A percentile compares a stretch with the other conserved stretches of the same genome.
These are phyloP conservation scores for Solanum chacoense DNA, from an alignment of 305 asterid genomes.

Conservation along the genomic window DNA sequence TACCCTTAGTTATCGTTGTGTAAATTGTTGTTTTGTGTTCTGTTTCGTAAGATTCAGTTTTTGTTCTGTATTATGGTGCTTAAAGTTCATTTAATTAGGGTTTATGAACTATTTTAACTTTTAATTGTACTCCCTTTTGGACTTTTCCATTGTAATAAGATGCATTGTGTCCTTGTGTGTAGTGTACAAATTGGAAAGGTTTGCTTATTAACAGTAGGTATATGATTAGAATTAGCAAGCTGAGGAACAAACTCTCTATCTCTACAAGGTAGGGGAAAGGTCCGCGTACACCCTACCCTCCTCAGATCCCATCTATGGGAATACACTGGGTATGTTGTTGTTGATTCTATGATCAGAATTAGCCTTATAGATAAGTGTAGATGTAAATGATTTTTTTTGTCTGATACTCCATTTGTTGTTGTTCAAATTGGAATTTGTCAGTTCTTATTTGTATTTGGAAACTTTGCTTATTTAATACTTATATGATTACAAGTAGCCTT, in stretches of 20 bases:
- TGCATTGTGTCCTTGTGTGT: neutral
- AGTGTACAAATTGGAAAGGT: neutral
- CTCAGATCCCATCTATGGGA: neutral
- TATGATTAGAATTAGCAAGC: neutral
- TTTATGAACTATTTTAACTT: neutral
- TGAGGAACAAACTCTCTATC: neutral
- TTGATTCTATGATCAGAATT: neutral
- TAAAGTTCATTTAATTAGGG: neutral
- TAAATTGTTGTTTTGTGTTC: neutral
- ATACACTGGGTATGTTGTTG: neutral
- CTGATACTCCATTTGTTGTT: neutral
- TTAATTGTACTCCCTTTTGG: neutral
- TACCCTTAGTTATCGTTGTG: neutral
- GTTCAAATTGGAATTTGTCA: neutral
- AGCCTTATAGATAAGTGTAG: neutral
- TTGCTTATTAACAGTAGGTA: neutral
- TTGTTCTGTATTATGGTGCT: neutral
- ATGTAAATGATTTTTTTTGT: neutral
- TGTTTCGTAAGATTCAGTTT: neutral
- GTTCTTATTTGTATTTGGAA: neutral
- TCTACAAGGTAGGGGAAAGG: neutral
- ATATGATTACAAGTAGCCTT: neutral
- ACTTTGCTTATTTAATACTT: neutral
- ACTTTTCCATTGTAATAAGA: neutral
- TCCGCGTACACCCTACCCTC: neutral